These are phyloP conservation scores for Colletotrichum sp. DNA, from an alignment of 2,329 filamentous ascomycete species.

Conservation along the genomic window DNA sequence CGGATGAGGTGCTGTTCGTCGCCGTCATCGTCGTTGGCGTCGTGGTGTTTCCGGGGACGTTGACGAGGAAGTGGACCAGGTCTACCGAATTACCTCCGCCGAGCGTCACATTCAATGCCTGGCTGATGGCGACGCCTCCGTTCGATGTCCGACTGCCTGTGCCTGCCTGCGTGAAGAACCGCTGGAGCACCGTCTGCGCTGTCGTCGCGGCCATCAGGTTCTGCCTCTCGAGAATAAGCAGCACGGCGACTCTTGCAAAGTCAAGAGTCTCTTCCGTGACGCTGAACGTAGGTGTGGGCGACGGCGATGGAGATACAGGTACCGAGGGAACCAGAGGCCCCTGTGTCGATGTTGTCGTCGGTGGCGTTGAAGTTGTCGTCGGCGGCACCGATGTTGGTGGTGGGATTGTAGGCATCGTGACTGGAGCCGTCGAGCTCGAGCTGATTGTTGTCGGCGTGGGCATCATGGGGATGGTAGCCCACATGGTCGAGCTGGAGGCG, in stretches of 20 bases:
- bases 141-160: constrained; percentile 32
- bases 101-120: constrained; percentile 47
- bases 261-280: constrained; percentile 64
- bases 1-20: constrained; percentile 5
- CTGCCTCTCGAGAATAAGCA: constrained; percentile 66
- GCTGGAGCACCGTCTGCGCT: constrained; percentile 60
- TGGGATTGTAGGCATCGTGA: constrained; percentile 23
- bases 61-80: constrained; percentile 51
- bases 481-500: constrained; percentile 30
- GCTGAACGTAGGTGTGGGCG: constrained; percentile 42
- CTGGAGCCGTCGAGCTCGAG: constrained; percentile 20
- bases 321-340: neutral
- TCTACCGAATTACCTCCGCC: constrained; percentile 53
- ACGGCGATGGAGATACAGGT: constrained; percentile 1
- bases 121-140: constrained; percentile 30
- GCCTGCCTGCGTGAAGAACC: constrained; percentile 53
- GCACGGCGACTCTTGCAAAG: constrained; percentile 66
- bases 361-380: neutral
- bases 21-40: neutral
- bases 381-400: constrained; percentile 24
- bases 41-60: constrained; percentile 28
- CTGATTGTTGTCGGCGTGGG: constrained; percentile 24
- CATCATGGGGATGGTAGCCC: constrained; percentile 33
- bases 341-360: neutral
- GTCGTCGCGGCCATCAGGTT: constrained; percentile 53